Conservation (phyloP, 352 stramenopile species). For the Phytophthora palmivora region DNA sequence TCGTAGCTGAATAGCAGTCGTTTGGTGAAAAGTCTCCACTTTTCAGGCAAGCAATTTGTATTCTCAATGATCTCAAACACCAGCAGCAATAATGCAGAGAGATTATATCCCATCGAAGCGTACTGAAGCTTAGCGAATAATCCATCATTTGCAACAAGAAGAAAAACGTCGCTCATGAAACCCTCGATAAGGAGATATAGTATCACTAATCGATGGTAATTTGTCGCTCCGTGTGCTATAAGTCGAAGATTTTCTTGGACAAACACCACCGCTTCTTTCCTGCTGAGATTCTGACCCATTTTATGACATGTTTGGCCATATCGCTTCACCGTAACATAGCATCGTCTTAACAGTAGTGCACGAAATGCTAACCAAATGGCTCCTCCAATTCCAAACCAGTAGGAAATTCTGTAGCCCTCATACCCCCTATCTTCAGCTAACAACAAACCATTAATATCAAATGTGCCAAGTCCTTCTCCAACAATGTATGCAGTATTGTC, state of each 20-base stretch:
- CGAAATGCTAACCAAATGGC: constrained; percentile 21
- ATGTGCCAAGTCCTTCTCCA: constrained; percentile 16
- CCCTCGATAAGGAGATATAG: constrained; percentile 26
- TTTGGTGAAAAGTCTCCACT: constrained; percentile 1
- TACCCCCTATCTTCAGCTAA: constrained; percentile 12
- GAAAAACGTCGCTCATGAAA: constrained; percentile 33
- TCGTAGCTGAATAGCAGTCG: constrained; percentile 23
- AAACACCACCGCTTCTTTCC: constrained; percentile 18
- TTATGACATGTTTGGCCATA: constrained; percentile 12
- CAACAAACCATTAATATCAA: constrained; percentile 12
- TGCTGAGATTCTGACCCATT: constrained; percentile 8
- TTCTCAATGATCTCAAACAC: constrained; percentile 34
- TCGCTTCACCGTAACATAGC: constrained; percentile 3
- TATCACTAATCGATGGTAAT: constrained; percentile 15
- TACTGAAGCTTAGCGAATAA: constrained; percentile 19
- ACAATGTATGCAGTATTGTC: constrained; percentile 22
- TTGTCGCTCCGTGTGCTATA: constrained; percentile 8
- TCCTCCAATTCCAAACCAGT: constrained; percentile 15
- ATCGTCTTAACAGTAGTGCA: neutral
- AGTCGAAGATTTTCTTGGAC: constrained; percentile 21
- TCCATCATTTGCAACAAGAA: constrained; percentile 26
- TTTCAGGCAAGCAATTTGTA: constrained; percentile 5
- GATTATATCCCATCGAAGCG: constrained; percentile 21
- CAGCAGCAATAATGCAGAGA: constrained; percentile 16
- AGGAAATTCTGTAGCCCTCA: constrained; percentile 10